Conservation (phyloP, 139 green algal species). For the Ettlia oleoabundans region DNA sequence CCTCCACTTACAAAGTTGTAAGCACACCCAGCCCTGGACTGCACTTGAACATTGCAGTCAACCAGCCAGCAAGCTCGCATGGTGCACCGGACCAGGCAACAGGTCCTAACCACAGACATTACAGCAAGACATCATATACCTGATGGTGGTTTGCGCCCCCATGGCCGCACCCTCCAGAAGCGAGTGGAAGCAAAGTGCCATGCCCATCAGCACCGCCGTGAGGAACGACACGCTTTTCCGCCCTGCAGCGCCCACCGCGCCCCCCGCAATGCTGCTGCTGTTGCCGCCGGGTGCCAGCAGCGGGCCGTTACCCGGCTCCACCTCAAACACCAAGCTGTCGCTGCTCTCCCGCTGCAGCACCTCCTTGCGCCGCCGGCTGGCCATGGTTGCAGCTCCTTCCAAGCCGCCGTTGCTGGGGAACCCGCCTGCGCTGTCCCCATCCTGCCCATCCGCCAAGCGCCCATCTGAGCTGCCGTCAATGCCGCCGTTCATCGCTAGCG, state of each 20-base stretch:
- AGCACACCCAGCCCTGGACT: too few species aligned
- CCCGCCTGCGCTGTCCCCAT: background rate
- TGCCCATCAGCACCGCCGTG: constrained; percentile 77
- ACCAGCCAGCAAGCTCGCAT: background rate
- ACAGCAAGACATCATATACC: background rate
- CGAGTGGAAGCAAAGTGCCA: constrained; percentile 82
- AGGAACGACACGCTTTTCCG: constrained; percentile 62
- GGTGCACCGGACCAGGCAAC: background rate
- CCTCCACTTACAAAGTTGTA: too few species aligned
- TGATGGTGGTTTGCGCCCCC: constrained; percentile 66
- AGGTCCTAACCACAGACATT: too few species aligned
- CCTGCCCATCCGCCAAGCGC: background rate
- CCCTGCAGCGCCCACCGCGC: background rate
- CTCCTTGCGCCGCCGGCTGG: too few species aligned
- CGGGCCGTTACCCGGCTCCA: background rate
- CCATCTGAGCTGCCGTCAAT: too few species aligned
- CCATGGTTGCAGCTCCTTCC: background rate
- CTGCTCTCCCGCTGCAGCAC: background rate
- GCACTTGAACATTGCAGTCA: too few species aligned
- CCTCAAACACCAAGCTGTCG: constrained; percentile 13
- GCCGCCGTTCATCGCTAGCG: background rate
- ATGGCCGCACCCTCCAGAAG: constrained; percentile 82
- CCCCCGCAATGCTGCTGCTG: constrained; percentile 1
- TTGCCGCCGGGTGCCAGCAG: background rate
- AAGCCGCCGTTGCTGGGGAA: background rate